Base-by-base conservation (phyloP, 129 eudicot species). In the Chrysanthemum seticuspe region DNA sequence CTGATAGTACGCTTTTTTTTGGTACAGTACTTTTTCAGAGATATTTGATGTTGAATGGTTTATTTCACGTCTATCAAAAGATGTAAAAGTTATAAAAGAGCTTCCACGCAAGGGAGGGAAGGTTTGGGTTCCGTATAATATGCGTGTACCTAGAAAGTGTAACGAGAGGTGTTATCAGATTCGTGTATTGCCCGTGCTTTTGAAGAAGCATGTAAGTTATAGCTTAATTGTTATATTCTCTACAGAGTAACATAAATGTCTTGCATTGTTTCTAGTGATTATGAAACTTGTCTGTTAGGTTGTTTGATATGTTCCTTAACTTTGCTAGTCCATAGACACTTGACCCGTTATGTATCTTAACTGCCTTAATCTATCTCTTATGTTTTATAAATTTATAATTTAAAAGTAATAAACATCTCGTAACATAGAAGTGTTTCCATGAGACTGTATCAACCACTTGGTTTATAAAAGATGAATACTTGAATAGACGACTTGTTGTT, bases 131-230 rank as follows among this genome's bases (percentile, higher is more conserved):
- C 96, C 97, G 1, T 72, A 87, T 76, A 80, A 76, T 72, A 94
- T 87, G 92, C 96, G 98, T 67, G 97, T 94, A 58, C 98, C 97
- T 34, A 86, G 98, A 74, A 94, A 94, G 82, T 94, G 98, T 83
- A 94, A 74, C 2, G 96, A 82, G 61, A 81, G 78, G 53, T 90
- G 98, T 83, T 94, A 94, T 83, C 79, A 65, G 62, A 94, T 44
- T 75, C 98, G 98, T 74, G 87, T 94, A 8, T 31, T 84, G 29
- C 98, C 98, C n/a, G 87, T 85, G 51, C 87, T 94, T 60, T 14
- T 77, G 48, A 94, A 88, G 70, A 94, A 90, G 76, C 96, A 75
- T 69, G 98, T 94, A 83, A 86, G 93, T 84, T 56, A 45, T 25
- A 29, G 57, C 49, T 66, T 51, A n/a, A 29, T 56, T 36, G 57